Evolutionary conservation across 108 stramenopile species (phyloP), one percentile per base, ranked within the genome.

Genomic region (Discostella stelligeroides): DNA sequence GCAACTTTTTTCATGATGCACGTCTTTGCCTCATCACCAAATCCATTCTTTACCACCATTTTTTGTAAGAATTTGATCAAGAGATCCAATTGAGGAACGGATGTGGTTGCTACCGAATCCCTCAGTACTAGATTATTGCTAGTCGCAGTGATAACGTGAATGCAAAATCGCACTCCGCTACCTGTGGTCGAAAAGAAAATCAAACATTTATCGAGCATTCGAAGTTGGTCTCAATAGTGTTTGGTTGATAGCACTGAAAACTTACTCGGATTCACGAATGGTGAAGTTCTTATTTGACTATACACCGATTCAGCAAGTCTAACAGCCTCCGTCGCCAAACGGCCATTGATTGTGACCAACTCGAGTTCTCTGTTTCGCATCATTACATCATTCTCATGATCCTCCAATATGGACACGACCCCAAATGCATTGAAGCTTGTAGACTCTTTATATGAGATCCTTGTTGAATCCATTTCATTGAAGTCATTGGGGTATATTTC

Each of bases 341-440:
- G 59, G 13, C 55, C 72, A 60, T 65, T 64, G 53, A 65, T 73
- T 40, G 17, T 47, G 10, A 73, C 29, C 12, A 73, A 43, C 61
- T 63, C 62, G 1, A 72, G 21, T 11, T 73, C 62, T 43, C 34
- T 65, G 43, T 58, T 73, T 7, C 63, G 72, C 55, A 37, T 40
- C 15, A 15, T 7, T 41, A 24, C 54, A 15, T 12, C 60, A 25
- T 43, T 20, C 5, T 55, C 39, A 5, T 56, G 51, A n/a, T 20
- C 40, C 15, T 65, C 42, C 18, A n/a, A 11, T 11, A 64, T 18
- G 23, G 28, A 4, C 12, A 73, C 46, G 29, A 49, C 63, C 15
- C 72, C 72, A 57, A 73, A 73, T 40, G 63, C 72, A 30, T 63
- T 53, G 29, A 73, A 63, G 34, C 1, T n/a, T 4, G 23, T 41